Conservation (phyloP, 805 yeast species). For the Cephaloascus fragrans region DNA sequence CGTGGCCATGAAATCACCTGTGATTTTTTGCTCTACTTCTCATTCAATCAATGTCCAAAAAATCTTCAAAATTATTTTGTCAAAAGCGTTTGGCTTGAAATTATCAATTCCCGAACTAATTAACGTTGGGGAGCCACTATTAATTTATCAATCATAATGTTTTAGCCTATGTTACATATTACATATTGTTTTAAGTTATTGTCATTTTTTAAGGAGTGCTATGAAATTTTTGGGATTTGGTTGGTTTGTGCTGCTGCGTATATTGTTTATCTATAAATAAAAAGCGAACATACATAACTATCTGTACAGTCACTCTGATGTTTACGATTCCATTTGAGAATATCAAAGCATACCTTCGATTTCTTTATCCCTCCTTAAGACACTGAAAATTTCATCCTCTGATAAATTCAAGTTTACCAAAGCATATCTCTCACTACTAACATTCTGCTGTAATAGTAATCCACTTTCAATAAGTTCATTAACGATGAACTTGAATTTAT, state of each 20-base stretch:
- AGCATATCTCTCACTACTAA: constrained; percentile 58
- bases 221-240: background rate
- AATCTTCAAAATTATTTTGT: constrained; percentile 81
- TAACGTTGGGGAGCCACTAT: constrained; percentile 84
- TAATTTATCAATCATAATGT: constrained; percentile 40
- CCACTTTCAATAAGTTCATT: constrained; percentile 76
- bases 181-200: background rate
- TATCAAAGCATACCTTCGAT: constrained; percentile 11
- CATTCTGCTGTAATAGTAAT: constrained; percentile 55
- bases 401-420: constrained; percentile 58
- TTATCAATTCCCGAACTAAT: constrained; percentile 77
- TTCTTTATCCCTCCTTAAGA: constrained; percentile 45
- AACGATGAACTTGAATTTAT: constrained; percentile 50
- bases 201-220: background rate
- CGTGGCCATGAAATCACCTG: constrained; percentile 75
- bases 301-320: too few species aligned
- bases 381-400: constrained; percentile 56
- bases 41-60: constrained; percentile 90
- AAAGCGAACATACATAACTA: background rate
- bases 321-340: too few species aligned
- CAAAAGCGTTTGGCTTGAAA: constrained; percentile 83
- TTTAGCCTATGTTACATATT: background rate
- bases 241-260: background rate
- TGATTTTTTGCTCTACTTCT: constrained; percentile 84
- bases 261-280: too few species aligned